Base-by-base conservation (phyloP, 305 asterid species). In the Plantago coronopus region DNA sequence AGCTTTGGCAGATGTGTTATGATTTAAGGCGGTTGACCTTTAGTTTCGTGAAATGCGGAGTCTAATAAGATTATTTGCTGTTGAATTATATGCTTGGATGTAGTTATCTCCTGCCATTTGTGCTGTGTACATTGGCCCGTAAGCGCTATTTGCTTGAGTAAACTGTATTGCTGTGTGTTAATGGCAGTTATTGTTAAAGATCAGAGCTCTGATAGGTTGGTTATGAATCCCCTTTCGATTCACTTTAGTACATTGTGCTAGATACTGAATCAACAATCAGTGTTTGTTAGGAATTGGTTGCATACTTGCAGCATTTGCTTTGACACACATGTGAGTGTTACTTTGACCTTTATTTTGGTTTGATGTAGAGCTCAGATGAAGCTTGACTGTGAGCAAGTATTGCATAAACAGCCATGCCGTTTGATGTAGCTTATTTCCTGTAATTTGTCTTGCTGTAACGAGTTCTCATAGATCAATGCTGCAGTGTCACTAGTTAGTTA, bases 281-380 rank as follows among this genome's bases (percentile, higher is more conserved):
- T 5, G 21, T 16, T 2, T 0, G 21, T 7, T 20, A 10, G 3
- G 6, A 20, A 2, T 47, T 47, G 23, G 12, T 5, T n/a, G n/a
- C n/a, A n/a, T n/a, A n/a, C n/a, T 17, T 17, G n/a, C n/a, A 8
- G 20, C 53, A n/a, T 9, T 48, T 3, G 13, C 25, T 18, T 18
- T 17, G 3, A 18, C 13, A 48, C 13, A 5, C 17, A 48, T 16
- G 22, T 17, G 13, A 48, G n/a, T 6, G 69, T 48, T 10, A n/a
- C n/a, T 27, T 27, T 25, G 21, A 47, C 15, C 42, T 54, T 48
- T 21, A 49, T 20, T 57, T 66, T 27, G 64, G 45, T 57, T 21
- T 65, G 40, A 13, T 25, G 43, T 54, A 16, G 29, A 3, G 45
- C 22, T 47, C 13, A 19, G 40, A 20, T 42, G 45, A 13, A 46